phyloP scores from a whole-genome alignment of 2,329 filamentous ascomycete species.

The Davidsoniella eucalypti region DNA sequence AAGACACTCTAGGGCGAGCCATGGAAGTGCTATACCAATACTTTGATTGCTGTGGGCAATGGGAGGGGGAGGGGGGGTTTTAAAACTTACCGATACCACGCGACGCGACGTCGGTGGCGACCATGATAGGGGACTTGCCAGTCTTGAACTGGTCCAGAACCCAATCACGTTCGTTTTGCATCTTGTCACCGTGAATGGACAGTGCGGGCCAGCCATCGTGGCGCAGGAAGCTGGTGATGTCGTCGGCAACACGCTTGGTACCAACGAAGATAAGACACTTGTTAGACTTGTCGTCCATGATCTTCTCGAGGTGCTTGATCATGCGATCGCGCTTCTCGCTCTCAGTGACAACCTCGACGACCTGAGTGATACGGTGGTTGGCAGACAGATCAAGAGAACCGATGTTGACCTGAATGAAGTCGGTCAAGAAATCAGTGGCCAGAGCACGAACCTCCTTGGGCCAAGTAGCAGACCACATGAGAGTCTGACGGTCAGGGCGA shows the following conservation, averaged over 20 bases:
- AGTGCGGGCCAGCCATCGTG: conserved; percentile 96
- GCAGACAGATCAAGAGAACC: conserved; percentile 90
- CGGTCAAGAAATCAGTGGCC: conserved; percentile 74
- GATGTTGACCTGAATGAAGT: conserved; percentile 98
- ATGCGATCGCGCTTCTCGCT: conserved; percentile 96
- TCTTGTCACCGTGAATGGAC: conserved; percentile 98
- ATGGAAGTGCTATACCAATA: conserved; percentile 33
- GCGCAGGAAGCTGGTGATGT: conserved; percentile 92
- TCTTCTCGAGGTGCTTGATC: conserved; percentile 93
- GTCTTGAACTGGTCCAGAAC: conserved; percentile 99
- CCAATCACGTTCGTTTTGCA: conserved; percentile 99
- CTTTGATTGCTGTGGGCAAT: conserved; percentile 14
- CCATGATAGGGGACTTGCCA: conserved; percentile 99
- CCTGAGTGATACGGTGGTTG: conserved; percentile 95
- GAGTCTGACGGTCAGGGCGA: conserved; percentile 92
- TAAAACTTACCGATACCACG: conserved; percentile 99
- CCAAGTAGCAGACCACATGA: conserved; percentile 99
- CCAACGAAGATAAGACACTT: conserved; percentile 92
- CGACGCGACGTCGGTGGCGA: conserved; percentile 97
- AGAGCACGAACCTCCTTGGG: conserved; percentile 94
- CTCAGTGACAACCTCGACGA: conserved; percentile 89
- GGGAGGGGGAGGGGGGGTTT: conserved; percentile 25
- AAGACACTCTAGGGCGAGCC: conserved; percentile 50
- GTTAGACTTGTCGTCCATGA: conserved; percentile 92
- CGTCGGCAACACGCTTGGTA: conserved; percentile 89